Conservation (phyloP, 257 asterid species). For the Leonotis leonurus region DNA sequence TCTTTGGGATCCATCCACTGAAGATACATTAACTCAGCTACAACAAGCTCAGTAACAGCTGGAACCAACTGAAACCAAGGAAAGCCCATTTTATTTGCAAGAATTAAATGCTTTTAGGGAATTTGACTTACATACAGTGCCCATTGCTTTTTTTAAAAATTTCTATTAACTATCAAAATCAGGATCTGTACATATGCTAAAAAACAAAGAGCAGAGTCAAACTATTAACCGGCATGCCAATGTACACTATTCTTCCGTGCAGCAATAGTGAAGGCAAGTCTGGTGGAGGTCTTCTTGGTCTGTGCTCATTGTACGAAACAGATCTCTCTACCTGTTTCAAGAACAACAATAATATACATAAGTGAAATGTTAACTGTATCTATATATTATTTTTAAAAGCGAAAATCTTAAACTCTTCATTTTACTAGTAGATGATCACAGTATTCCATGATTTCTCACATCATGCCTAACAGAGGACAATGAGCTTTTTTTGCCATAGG, state of each 20-base stretch:
- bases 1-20: slow-evolving; percentile 86
- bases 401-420: not conserved
- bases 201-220: not conserved
- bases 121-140: not conserved
- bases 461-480: not conserved
- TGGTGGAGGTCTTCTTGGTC: slow-evolving; percentile 78
- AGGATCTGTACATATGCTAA: not conserved
- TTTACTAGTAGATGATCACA: not conserved
- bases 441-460: not conserved
- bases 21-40: slow-evolving; percentile 83
- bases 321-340: slow-evolving; percentile 72
- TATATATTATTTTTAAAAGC: not conserved
- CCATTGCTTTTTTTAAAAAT: not conserved
- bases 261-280: slow-evolving; percentile 82
- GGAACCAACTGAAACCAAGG: slow-evolving; percentile 69
- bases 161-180: not conserved
- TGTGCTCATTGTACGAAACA: slow-evolving; percentile 61
- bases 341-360: slow-evolving; percentile 14
- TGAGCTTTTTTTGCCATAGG: not conserved
- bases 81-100: not conserved
- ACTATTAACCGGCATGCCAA: slow-evolving; percentile 87
- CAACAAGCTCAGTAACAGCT: slow-evolving; percentile 85
- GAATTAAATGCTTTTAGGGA: not conserved
- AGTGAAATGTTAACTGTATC: not conserved
- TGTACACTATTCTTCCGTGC: slow-evolving; percentile 73